phyloP scores from a whole-genome alignment of 2,329 filamentous ascomycete genomes.

The Phyllosticta citribraziliensis region DNA sequence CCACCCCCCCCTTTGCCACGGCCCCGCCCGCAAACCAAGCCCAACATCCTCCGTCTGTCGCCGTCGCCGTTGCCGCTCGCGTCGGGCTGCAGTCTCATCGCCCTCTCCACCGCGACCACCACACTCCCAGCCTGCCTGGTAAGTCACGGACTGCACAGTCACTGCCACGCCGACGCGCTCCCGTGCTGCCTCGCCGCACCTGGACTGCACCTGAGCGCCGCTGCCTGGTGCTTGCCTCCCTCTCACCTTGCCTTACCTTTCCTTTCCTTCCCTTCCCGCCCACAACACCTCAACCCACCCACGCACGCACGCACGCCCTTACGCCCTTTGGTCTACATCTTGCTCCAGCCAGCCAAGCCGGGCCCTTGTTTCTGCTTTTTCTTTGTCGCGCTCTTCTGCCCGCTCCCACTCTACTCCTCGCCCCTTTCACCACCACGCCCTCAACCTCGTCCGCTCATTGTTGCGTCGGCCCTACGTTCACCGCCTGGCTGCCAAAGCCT shows the following conservation, averaged over 20 bases:
- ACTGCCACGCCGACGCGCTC: too few relatives aligned
- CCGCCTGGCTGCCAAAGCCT: constrained; percentile 33
- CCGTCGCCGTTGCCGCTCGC: background rate
- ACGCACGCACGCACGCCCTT: background rate
- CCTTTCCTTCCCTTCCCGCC: constrained; percentile 2
- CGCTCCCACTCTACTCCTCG: background rate
- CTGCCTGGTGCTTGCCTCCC: too few relatives aligned
- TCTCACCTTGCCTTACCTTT: too few relatives aligned
- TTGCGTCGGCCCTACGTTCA: constrained; percentile 26
- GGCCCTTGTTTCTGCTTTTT: background rate
- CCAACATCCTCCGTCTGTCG: background rate
- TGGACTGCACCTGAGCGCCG: background rate
- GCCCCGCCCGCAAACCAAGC: background rate
- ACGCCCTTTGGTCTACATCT: constrained; percentile 2
- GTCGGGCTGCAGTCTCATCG: constrained; percentile 9
- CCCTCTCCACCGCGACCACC: constrained; percentile 6
- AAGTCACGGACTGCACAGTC: background rate
- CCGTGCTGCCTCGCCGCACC: too few relatives aligned
- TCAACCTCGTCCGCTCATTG: constrained; percentile 14
- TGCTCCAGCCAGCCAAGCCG: background rate
- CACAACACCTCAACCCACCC: constrained; percentile 11
- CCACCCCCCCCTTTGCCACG: background rate
- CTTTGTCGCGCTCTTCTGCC: constrained; percentile 13
- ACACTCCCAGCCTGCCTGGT: background rate
- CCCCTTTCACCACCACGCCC: constrained; percentile 13